Percentiles rank a stretch among this genome's conserved stretches.
Conservation (phyloP, 1,139 yeast genomes). For the Debaryomyces psychrophilus region DNA sequence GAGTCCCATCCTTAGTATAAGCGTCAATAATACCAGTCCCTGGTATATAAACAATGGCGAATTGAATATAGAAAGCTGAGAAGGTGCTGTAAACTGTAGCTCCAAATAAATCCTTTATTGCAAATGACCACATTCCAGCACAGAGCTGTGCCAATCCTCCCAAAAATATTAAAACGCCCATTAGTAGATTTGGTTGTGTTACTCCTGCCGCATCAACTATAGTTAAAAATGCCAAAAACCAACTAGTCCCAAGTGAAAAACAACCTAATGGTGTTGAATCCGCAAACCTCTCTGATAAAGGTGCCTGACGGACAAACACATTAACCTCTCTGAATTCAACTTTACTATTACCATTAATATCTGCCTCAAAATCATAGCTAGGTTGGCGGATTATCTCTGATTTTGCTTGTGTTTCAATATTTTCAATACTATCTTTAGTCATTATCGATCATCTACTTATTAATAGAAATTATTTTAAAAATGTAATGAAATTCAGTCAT, state of each 20-base stretch:
- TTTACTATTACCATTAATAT: neutral
- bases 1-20: too few relatives aligned
- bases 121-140: neutral
- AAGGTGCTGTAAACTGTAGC: slow-evolving; percentile 22
- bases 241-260: neutral
- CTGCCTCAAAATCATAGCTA: neutral
- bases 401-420: too few relatives aligned
- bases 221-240: neutral
- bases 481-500: too few relatives aligned
- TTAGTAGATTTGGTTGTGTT: neutral
- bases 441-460: too few relatives aligned
- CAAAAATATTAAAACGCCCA: neutral
- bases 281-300: neutral
- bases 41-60: too few relatives aligned
- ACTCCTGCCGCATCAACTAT: neutral
- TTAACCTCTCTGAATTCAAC: neutral
- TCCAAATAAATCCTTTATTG: slow-evolving; percentile 7
- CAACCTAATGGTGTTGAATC: neutral
- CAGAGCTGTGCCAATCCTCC: neutral
- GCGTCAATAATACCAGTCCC: too few relatives aligned
- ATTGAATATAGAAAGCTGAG: too few relatives aligned
- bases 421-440: too few relatives aligned
- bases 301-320: too few relatives aligned
- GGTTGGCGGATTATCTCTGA: too few relatives aligned
- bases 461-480: too few relatives aligned